A percentile compares a stretch with the other conserved stretches of the same genome.
These are phyloP conservation scores for Salicornia ramosissima DNA, from an alignment of 148 eudicot species.

Conservation along the genomic window DNA sequence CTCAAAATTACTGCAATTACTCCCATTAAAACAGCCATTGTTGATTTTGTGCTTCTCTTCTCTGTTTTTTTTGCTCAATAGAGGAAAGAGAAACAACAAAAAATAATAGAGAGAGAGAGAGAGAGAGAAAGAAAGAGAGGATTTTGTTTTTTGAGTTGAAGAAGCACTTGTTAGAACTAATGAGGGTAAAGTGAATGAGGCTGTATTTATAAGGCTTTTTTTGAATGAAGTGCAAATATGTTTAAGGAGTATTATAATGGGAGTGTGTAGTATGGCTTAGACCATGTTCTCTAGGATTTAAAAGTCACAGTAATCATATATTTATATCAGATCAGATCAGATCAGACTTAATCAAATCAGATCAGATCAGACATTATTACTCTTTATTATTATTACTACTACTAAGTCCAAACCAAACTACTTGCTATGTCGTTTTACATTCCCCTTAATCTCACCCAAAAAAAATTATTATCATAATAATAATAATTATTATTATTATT, in stretches of 20 bases:
- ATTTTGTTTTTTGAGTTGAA: not conserved
- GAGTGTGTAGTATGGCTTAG: not conserved
- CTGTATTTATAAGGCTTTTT: constrained; percentile 26
- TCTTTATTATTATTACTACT: no score
- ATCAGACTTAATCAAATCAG: no score
- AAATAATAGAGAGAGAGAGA: not conserved
- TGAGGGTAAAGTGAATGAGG: constrained; percentile 7
- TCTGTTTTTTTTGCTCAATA: not conserved
- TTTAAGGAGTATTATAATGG: not conserved
- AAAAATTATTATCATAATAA: no score
- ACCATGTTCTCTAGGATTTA: no score
- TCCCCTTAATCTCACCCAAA: no score
- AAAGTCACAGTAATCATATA: no score
- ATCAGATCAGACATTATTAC: no score
- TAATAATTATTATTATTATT: no score
- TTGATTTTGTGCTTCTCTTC: not conserved
- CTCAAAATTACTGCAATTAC: constrained; percentile 27
- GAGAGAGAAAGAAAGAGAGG: not conserved
- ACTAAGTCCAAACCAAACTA: no score
- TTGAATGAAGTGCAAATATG: not conserved
- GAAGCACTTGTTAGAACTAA: constrained; percentile 1
- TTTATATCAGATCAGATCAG: no score
- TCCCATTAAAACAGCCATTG: constrained; percentile 53
- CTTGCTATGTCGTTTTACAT: no score
- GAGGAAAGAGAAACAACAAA: constrained; percentile 11